A percentile compares a stretch with the other conserved stretches of the same genome.
Evolutionary conservation across 257 asterid species (phyloP).

Genomic region (Cordia subcordata): DNA sequence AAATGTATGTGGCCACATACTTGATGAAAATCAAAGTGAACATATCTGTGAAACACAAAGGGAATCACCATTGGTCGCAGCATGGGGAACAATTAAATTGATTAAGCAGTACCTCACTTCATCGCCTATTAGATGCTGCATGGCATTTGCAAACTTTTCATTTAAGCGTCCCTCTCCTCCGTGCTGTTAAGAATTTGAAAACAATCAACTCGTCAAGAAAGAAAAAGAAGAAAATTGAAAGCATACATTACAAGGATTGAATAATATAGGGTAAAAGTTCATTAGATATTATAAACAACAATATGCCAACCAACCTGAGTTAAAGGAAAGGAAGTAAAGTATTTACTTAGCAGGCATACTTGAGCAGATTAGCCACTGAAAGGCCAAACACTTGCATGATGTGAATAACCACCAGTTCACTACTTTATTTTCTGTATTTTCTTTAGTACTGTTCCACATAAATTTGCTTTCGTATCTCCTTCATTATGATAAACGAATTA

Average conservation of each 20-base stretch:
- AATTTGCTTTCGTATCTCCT: too few species aligned
- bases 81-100: background rate
- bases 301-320: background rate
- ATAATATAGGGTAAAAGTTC: background rate
- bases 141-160: constrained; percentile 56
- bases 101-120: constrained; percentile 51
- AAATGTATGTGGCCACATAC: constrained; percentile 81
- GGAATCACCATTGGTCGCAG: constrained; percentile 4
- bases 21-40: constrained; percentile 94
- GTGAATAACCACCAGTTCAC: too few species aligned
- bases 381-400: too few species aligned
- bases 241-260: background rate
- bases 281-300: background rate
- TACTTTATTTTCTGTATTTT: too few species aligned
- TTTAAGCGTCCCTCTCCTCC: constrained; percentile 84
- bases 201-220: constrained; percentile 9
- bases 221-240: background rate
- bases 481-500: too few species aligned
- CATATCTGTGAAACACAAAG: constrained; percentile 47
- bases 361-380: too few species aligned
- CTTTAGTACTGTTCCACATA: too few species aligned
- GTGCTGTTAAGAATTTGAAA: constrained; percentile 36
- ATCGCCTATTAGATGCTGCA: constrained; percentile 57
- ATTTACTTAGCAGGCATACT: too few species aligned
- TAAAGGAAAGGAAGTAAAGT: background rate